Evolutionary conservation across 2,329 filamentous ascomycete species (phyloP), one percentile per base, ranked within the genome.

Genomic region (Trichoderma koningii): DNA sequence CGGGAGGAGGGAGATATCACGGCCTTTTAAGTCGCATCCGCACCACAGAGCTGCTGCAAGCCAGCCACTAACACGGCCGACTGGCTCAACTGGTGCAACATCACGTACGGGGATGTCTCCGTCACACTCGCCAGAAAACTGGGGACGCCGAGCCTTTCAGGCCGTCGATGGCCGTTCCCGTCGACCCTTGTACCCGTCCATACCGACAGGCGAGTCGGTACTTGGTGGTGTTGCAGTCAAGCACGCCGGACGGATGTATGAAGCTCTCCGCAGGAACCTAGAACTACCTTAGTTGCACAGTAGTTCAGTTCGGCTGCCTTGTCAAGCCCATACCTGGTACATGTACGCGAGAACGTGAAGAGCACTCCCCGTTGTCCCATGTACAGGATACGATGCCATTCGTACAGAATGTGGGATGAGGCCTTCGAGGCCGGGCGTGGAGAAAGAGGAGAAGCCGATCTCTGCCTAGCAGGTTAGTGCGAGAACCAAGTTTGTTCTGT

Each of bases 21-120:
- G 50, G 48, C 50, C 56, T 60, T 67, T 64, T 66, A 67, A 64
- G 55, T 61, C 65, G 26, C 23, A 66, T 66, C 51, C 57, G 53
- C 41, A 50, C 15, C 17, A 56, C 28, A 38, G 17, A 52, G 45
- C 23, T 21, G 45, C 23, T 21, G 19, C 38, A 42, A 38, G 51
- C 53, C 23, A 26, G 55, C 14, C 61, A 63, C 44, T 53, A 47
- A 45, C 42, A 42, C 23, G 61, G 30, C 19, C 38, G 60, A 15
- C 30, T 41, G 52, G 52, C 23, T 42, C 48, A 14, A 55, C 61
- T 41, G 52, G 52, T 34, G 51, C 48, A 38, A 55, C 61, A 48
- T 28, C 30, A 45, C 28, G 52, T n/a, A 53, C 45, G 57, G 57
- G 62, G 62, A 59, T 30, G 62, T 47, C 47, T 28, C 52, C 62